phyloP scores from a whole-genome alignment of 2,329 filamentous ascomycete genomes.

The Elsinoe arachidis region DNA sequence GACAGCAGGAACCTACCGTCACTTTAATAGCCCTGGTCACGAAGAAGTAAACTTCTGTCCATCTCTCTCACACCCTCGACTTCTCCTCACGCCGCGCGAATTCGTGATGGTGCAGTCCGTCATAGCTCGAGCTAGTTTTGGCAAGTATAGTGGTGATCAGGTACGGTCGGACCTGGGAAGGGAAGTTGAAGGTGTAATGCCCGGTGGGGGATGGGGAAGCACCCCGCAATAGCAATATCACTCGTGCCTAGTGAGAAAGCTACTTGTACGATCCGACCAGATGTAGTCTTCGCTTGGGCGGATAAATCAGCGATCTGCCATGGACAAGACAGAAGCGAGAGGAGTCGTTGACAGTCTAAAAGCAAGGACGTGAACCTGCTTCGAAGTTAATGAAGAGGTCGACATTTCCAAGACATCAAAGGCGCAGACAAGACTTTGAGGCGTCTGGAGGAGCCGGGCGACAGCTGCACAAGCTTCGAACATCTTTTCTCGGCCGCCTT shows the following conservation, averaged over 20 bases:
- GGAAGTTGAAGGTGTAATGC: constrained; percentile 2
- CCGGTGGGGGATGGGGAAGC: not conserved
- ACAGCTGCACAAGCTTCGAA: not conserved
- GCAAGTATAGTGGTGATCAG: constrained; percentile 1
- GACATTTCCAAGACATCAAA: not conserved
- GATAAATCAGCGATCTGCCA: constrained; percentile 5
- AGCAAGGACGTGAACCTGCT: constrained; percentile 2
- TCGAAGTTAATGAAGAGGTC: not conserved
- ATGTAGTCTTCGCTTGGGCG: not conserved
- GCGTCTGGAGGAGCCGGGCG: not conserved
- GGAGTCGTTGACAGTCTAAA: not conserved
- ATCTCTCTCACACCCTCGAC: not conserved
- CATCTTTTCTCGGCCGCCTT: not conserved
- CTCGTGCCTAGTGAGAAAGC: not conserved
- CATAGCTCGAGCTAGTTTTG: constrained; percentile 5
- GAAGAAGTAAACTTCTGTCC: not conserved
- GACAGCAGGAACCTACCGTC: not conserved
- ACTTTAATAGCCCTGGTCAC: not conserved
- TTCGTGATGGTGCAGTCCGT: constrained; percentile 10
- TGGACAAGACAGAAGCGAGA: not conserved
- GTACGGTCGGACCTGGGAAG: constrained; percentile 6
- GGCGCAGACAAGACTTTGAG: not conserved
- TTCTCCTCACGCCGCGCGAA: constrained; percentile 6
- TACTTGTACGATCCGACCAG: not conserved
- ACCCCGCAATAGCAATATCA: not conserved